phyloP scores from a whole-genome alignment of 2,329 filamentous ascomycete species.

The Fusarium sp. region DNA sequence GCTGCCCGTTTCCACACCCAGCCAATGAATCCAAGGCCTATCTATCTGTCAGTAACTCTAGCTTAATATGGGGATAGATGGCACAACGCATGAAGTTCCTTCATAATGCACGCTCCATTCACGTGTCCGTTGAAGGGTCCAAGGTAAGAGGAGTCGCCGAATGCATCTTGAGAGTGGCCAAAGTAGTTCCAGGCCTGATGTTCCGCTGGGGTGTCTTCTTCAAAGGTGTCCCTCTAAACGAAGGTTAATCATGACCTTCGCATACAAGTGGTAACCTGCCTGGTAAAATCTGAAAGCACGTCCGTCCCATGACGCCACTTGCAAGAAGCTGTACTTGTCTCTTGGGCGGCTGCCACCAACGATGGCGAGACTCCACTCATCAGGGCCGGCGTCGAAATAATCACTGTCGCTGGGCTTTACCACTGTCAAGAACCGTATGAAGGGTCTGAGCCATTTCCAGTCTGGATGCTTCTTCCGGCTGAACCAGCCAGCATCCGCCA shows the following conservation, averaged over 20 bases:
- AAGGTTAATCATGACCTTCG: not conserved
- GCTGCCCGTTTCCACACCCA: not conserved
- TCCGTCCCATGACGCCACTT: not conserved
- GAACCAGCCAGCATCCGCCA: not conserved
- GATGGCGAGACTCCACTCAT: not conserved
- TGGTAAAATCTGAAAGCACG: not conserved
- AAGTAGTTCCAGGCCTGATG: not conserved
- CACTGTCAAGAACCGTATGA: not conserved
- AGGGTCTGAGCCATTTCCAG: not conserved
- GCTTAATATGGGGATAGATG: accelerated
- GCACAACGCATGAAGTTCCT: not conserved
- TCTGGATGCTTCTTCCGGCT: not conserved
- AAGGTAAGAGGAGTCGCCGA: not conserved
- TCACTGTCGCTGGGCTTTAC: not conserved
- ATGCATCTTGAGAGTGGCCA: not conserved
- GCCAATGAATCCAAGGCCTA: not conserved
- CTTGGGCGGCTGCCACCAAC: not conserved
- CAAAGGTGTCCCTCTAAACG: not conserved
- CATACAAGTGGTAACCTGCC: not conserved
- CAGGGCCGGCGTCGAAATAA: not conserved
- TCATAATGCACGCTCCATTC: not conserved
- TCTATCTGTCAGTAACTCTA: not conserved
- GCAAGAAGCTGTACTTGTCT: not conserved
- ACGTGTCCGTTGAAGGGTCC: not conserved
- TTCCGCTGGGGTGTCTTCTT: not conserved